Evolutionary conservation across 352 stramenopile genomes (phyloP).

Genomic region (Salisapilia sapeloensis): DNA sequence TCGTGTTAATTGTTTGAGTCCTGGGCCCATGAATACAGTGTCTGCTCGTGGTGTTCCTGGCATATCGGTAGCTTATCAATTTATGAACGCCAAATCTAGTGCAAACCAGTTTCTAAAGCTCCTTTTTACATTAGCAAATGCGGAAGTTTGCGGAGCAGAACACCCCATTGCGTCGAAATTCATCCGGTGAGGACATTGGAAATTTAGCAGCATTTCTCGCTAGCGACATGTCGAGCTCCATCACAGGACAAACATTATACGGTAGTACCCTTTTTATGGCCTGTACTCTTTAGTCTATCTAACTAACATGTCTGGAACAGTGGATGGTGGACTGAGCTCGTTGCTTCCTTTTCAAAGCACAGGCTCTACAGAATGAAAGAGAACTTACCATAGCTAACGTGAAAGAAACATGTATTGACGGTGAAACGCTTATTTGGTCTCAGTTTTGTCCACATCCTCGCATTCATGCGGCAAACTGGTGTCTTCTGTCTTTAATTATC

Average conservation of each 20-base stretch:
- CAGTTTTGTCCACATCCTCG: constrained; percentile 4
- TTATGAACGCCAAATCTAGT: background rate
- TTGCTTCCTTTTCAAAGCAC: constrained; percentile 17
- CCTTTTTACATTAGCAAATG: constrained; percentile 41
- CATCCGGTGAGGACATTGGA: constrained; percentile 58
- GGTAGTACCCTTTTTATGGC: constrained; percentile 12
- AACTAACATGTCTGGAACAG: constrained; percentile 4
- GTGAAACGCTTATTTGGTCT: constrained; percentile 2
- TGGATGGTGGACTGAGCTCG: constrained; percentile 57
- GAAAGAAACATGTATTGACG: no score
- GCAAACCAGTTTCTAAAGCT: background rate
- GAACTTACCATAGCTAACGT: no score
- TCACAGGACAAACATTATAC: constrained; percentile 85
- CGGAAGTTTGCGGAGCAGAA: constrained; percentile 44
- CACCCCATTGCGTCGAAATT: constrained; percentile 52
- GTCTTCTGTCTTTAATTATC: no score
- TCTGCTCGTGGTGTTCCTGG: constrained; percentile 79
- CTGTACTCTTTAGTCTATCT: constrained; percentile 3
- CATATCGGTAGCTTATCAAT: constrained; percentile 39
- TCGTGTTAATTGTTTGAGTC: constrained; percentile 83
- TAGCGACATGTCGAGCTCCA: constrained; percentile 39
- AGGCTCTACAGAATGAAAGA: background rate
- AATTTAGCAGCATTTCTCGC: constrained; percentile 67
- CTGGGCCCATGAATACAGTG: constrained; percentile 82
- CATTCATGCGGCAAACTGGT: constrained; percentile 4